Percentiles rank a stretch among this genome's conserved stretches.
phyloP scores from a whole-genome alignment of 805 yeast species.

The Hanseniaspora taiwanica region DNA sequence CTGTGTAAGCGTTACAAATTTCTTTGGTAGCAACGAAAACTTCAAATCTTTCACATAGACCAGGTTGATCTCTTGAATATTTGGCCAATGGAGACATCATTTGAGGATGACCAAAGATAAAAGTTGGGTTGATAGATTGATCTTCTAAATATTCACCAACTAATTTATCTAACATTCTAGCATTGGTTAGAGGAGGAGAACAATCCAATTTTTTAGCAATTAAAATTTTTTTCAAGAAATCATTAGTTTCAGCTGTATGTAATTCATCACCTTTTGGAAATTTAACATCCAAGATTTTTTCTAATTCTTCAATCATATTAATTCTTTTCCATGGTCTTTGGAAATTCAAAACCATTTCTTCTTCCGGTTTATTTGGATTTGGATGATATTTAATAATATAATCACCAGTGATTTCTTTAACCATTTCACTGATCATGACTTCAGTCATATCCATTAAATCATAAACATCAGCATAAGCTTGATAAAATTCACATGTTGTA shows the following conservation, averaged over 20 bases:
- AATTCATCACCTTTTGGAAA: conserved; percentile 94
- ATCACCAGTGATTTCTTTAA: conserved; percentile 83
- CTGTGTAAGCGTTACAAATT: conserved; percentile 96
- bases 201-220: conserved; percentile 76
- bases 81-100: conserved; percentile 99
- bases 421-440: conserved; percentile 90
- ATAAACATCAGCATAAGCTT: conserved; percentile 94
- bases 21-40: conserved; percentile 98
- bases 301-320: conserved; percentile 93
- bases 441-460: conserved; percentile 92
- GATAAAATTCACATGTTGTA: conserved; percentile 97
- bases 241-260: conserved; percentile 88
- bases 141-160: conserved; percentile 90
- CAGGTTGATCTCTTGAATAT: conserved; percentile 83
- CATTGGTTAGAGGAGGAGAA: conserved; percentile 84
- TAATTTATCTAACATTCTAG: conserved; percentile 96
- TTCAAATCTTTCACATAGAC: conserved; percentile 96
- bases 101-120: conserved; percentile 97
- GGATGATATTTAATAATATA: conserved; percentile 85
- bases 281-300: conserved; percentile 68
- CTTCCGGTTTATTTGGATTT: conserved; percentile 83
- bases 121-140: conserved; percentile 89
- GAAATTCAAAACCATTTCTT: conserved; percentile 71
- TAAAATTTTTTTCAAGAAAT: conserved; percentile 71
- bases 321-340: conserved; percentile 97